These are phyloP conservation scores for Zygnema cylindricum DNA, from an alignment of 139 green algal genomes.

Conservation along the genomic window DNA sequence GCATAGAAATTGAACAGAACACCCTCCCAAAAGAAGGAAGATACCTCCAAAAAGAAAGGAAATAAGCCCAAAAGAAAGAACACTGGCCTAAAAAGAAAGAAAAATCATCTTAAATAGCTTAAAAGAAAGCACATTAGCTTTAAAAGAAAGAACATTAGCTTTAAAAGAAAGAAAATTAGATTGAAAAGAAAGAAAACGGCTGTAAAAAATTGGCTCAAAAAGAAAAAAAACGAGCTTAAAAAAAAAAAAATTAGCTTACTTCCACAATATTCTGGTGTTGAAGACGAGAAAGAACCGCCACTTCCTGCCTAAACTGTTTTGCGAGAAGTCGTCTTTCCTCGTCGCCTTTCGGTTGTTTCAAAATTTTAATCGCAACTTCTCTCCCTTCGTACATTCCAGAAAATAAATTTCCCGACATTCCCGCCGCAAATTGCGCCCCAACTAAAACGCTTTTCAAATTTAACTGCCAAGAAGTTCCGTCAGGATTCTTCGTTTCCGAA, in stretches of 20 bases:
- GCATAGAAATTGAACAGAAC: no score
- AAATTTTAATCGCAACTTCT: slow-evolving; percentile 48
- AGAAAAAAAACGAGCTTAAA: background rate
- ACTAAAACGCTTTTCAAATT: slow-evolving; percentile 23
- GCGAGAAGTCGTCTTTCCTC: background rate
- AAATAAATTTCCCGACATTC: slow-evolving; percentile 25
- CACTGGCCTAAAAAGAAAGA: background rate
- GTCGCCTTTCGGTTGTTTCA: background rate
- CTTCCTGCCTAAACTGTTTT: slow-evolving; percentile 42
- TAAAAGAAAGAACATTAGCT: background rate
- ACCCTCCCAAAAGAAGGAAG: background rate
- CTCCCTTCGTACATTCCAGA: slow-evolving; percentile 9
- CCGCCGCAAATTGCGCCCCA: slow-evolving; percentile 39
- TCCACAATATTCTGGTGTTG: slow-evolving; percentile 51
- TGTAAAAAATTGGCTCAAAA: background rate
- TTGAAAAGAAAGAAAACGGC: background rate
- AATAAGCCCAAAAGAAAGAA: no score
- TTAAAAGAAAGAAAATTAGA: background rate
- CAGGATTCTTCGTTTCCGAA: background rate
- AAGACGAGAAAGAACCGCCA: slow-evolving; percentile 30
- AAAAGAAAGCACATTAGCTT: background rate
- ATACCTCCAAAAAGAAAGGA: no score
- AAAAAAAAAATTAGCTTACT: background rate
- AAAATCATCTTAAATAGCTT: background rate
- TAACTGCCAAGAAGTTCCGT: background rate